These are phyloP conservation scores for Suillus placidus DNA, from an alignment of 768 basidiomycete genomes.

Conservation along the genomic window DNA sequence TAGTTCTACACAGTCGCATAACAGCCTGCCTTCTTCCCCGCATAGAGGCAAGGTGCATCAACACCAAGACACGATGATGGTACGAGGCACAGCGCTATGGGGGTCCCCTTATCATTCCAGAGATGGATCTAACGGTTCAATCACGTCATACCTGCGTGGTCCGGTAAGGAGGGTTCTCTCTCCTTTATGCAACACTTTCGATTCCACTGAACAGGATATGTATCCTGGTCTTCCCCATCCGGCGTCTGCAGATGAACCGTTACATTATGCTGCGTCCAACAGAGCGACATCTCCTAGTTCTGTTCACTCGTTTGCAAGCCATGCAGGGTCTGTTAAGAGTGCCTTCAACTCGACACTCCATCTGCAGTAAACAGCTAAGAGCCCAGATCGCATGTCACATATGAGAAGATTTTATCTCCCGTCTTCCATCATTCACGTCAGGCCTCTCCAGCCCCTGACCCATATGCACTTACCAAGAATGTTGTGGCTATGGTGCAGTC, in stretches of 20 bases:
- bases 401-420: slow-evolving; percentile 36
- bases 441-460: slow-evolving; percentile 32
- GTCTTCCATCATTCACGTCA: slow-evolving; percentile 22
- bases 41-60: slow-evolving; percentile 7
- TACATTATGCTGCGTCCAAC: slow-evolving; percentile 9
- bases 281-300: slow-evolving; percentile 29
- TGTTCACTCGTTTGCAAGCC: slow-evolving; percentile 23
- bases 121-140: slow-evolving; percentile 15
- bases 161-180: slow-evolving; percentile 18
- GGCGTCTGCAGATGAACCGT: slow-evolving; percentile 8
- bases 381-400: slow-evolving; percentile 17
- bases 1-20: not conserved
- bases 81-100: slow-evolving; percentile 7
- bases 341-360: slow-evolving; percentile 13
- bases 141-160: slow-evolving; percentile 12
- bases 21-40: slow-evolving; percentile 7
- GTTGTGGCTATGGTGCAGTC: slow-evolving; percentile 19
- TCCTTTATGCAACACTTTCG: slow-evolving; percentile 16
- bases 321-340: slow-evolving; percentile 15
- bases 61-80: slow-evolving; percentile 9
- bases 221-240: not conserved
- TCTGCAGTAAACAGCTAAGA: slow-evolving; percentile 20
- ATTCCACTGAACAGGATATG: slow-evolving; percentile 9
- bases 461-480: slow-evolving; percentile 40
- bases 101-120: slow-evolving; percentile 15